Percentiles rank a stretch among this genome's conserved stretches.
These are phyloP conservation scores for Trametes elegans DNA, from an alignment of 768 basidiomycete genomes.

Conservation along the genomic window DNA sequence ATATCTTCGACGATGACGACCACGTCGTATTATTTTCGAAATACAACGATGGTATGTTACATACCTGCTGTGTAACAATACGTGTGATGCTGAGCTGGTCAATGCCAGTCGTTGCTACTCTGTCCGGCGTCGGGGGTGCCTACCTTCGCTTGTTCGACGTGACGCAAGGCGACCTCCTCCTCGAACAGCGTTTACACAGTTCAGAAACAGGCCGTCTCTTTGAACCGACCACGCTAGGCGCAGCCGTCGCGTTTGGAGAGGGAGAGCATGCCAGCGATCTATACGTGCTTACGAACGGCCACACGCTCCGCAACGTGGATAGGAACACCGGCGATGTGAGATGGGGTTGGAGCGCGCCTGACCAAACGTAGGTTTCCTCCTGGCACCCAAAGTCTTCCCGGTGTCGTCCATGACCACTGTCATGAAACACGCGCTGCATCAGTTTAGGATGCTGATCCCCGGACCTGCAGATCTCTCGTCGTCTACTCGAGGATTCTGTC, in stretches of 20 bases:
- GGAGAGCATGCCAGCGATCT: slow-evolving; percentile 36
- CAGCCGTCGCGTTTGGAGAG: slow-evolving; percentile 45
- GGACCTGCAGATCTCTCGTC: slow-evolving; percentile 50
- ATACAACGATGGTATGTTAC: slow-evolving; percentile 52
- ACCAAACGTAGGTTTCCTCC: slow-evolving; percentile 53
- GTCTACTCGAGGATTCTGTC: slow-evolving; percentile 61
- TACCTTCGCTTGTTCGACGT: slow-evolving; percentile 68
- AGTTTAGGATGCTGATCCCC: not conserved
- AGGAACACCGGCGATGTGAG: slow-evolving; percentile 47
- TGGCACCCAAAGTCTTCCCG: not conserved
- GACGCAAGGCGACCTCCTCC: slow-evolving; percentile 57
- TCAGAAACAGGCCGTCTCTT: slow-evolving; percentile 41
- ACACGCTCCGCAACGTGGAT: slow-evolving; percentile 52
- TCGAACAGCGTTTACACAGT: slow-evolving; percentile 62
- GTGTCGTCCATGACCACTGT: not conserved
- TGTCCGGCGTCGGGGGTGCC: slow-evolving; percentile 76
- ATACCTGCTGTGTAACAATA: no score
- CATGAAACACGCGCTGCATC: not conserved
- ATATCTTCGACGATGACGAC: slow-evolving; percentile 70
- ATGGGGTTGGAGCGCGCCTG: slow-evolving; percentile 75
- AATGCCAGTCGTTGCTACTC: slow-evolving; percentile 55
- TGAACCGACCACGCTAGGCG: slow-evolving; percentile 56
- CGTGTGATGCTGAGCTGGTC: no score
- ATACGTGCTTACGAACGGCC: slow-evolving; percentile 60
- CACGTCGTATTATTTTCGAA: slow-evolving; percentile 61